Conservation (phyloP, 75 land plant species). For the Cunninghamia lanceolata region DNA sequence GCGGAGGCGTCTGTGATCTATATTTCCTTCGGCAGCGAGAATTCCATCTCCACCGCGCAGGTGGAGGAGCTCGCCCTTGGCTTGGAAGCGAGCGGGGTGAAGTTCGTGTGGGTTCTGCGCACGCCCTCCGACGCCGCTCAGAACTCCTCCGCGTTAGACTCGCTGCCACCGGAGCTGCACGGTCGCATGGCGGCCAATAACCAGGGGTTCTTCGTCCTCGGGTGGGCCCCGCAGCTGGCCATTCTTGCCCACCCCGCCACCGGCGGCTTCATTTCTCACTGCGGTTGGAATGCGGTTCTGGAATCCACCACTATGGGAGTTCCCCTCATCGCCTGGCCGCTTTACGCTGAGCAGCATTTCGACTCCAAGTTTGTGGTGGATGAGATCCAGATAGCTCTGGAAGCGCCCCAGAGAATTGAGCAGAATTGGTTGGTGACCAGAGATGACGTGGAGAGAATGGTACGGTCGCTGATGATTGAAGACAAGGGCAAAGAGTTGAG, state of each 20-base stretch:
- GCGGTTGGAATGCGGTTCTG: conserved; percentile 37
- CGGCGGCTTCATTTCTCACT: conserved; percentile 39
- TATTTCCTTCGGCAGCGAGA: too few relatives aligned
- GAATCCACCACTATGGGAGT: conserved; percentile 32
- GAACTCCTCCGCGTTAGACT: neutral
- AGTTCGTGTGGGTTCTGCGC: conserved; percentile 31
- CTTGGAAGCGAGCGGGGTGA: conserved; percentile 23
- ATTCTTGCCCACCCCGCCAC: conserved; percentile 30
- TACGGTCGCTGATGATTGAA: conserved; percentile 20
- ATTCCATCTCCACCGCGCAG: neutral
- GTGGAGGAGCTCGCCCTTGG: conserved; percentile 34
- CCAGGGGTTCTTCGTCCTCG: conserved; percentile 16
- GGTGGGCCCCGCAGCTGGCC: conserved; percentile 41
- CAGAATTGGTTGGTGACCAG: conserved; percentile 15
- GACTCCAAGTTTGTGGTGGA: conserved; percentile 20
- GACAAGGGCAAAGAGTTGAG: conserved; percentile 23
- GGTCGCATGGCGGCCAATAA: neutral
- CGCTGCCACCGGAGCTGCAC: conserved; percentile 15
- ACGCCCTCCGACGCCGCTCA: neutral
- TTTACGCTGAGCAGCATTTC: conserved; percentile 31
- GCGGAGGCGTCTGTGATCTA: too few relatives aligned
- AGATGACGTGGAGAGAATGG: neutral
- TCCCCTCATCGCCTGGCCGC: conserved; percentile 22
- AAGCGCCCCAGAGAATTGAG: conserved; percentile 19
- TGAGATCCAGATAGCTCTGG: neutral